Conservation (phyloP, 805 yeast species). For the Lachancea mirantina region DNA sequence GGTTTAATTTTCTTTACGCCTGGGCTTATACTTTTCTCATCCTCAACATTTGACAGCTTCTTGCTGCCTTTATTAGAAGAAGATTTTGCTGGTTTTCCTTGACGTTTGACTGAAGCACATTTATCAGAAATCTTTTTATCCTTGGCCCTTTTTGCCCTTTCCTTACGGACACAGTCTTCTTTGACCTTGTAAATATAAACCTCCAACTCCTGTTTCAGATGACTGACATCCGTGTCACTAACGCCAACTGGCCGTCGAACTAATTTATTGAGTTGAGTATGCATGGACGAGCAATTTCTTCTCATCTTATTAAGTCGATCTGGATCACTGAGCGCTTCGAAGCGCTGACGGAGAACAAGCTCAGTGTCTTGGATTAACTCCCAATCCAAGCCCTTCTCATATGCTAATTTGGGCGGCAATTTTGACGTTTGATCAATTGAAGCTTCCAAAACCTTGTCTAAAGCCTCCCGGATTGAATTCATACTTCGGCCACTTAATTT, state of each 20-base stretch:
- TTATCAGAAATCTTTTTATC: constrained; percentile 2
- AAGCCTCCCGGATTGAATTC: constrained; percentile 4
- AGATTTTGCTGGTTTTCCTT: no score
- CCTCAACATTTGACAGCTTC: no score
- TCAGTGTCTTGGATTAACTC: constrained; percentile 62
- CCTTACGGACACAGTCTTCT: constrained; percentile 2
- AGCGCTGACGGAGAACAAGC: constrained; percentile 44
- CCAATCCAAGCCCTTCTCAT: constrained; percentile 49
- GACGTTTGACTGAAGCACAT: no score
- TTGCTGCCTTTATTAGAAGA: no score
- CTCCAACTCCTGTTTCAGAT: constrained; percentile 15
- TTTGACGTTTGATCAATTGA: constrained; percentile 11
- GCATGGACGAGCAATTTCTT: constrained; percentile 17
- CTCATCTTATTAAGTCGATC: constrained; percentile 15
- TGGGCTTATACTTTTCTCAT: no score
- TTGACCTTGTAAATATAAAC: no score
- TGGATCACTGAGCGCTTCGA: constrained; percentile 17
- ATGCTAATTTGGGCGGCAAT: constrained; percentile 14
- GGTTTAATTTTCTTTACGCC: no score
- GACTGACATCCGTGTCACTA: constrained; percentile 4
- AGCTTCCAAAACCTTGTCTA: constrained; percentile 19
- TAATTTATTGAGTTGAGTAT: constrained; percentile 17
- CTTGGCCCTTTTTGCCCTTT: constrained; percentile 1
- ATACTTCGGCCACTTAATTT: constrained; percentile 30
- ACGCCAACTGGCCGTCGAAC: constrained; percentile 16